Base-by-base conservation (phyloP, 2,329 filamentous ascomycete species). In the Delphinella strobiligena region DNA sequence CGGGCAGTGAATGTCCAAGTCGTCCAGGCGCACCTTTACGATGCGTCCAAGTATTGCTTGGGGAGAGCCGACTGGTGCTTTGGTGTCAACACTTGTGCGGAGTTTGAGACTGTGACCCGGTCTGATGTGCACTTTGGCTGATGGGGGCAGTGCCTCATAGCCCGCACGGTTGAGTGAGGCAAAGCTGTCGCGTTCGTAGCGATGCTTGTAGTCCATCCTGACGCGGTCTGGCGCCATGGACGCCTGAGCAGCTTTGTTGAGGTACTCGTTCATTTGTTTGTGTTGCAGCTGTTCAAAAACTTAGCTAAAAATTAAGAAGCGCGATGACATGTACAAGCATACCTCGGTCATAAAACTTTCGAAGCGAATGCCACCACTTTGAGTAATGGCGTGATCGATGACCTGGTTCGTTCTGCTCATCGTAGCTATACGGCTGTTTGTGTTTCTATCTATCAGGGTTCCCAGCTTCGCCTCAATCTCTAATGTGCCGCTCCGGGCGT, bases 381-480 rank as follows among this genome's bases (percentile, higher is more conserved):
- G 14, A 17, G 42, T 37, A 22, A 69, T 66, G 17, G 69, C 72
- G 22, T 76, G 71, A 34, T 68, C 67, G 15, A 93, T 60, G 5
- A 93, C 66, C 35, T 75, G 81, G 55, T 91, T 82, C 1, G 83
- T 80, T 16, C 71, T 60, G 4, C 91, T 69, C 4, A 76, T 75
- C 8, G 88, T 61, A 8, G 72, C 64, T 18, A 88, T 64, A n/a
- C 85, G 73, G 34, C 78, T 69, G 41, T 80, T 75, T 5, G 76
- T 82, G 45, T 80, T 74, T 54, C 76, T 78, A 56, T 85, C 79
- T 42, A 89, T 74, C 11, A 96, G 69, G 18, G 78, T 80, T 14
- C 91, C 91, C 35, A 96, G 68, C 60, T 96, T 96, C 8, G 87
- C 91, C 63, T 98, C 91, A 40, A 98, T 83, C 61, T 98, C 91